phyloP scores from a whole-genome alignment of 805 yeast genomes.

The Candida oleophila region DNA sequence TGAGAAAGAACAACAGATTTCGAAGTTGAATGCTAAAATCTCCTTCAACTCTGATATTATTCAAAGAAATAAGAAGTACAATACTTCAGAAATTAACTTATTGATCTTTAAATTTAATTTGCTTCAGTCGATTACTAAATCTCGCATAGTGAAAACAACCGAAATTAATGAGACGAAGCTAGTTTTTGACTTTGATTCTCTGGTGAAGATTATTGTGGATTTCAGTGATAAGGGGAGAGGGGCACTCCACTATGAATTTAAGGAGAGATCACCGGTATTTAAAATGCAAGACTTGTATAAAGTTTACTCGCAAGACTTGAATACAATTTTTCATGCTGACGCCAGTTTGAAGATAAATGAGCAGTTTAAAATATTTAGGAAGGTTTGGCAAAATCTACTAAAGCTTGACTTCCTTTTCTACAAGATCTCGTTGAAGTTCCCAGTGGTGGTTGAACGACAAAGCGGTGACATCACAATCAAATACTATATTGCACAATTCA shows the following conservation, averaged over 20 bases:
- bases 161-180: not conserved
- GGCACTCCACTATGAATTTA: not conserved
- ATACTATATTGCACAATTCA: not conserved
- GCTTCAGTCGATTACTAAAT: constrained; percentile 24
- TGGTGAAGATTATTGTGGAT: constrained; percentile 11
- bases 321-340: not conserved
- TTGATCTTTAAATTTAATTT: constrained; percentile 21
- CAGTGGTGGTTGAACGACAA: constrained; percentile 15
- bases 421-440: constrained; percentile 27
- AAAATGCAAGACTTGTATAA: not conserved
- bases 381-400: constrained; percentile 17
- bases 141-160: constrained; percentile 9
- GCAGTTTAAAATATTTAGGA: constrained; percentile 16
- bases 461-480: constrained; percentile 7
- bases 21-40: constrained; percentile 11
- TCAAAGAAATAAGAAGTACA: constrained; percentile 16
- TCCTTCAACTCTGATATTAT: constrained; percentile 9
- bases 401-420: constrained; percentile 29
- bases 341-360: constrained; percentile 10
- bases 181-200: constrained; percentile 13
- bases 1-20: constrained; percentile 10
- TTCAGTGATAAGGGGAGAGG: constrained; percentile 4
- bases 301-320: not conserved
- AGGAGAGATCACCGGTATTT: not conserved
- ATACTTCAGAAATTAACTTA: constrained; percentile 18